A percentile compares a stretch with the other conserved stretches of the same genome.
These are phyloP conservation scores for Paraphoma chrysanthemicola DNA, from an alignment of 2,329 filamentous ascomycete genomes.

Conservation along the genomic window DNA sequence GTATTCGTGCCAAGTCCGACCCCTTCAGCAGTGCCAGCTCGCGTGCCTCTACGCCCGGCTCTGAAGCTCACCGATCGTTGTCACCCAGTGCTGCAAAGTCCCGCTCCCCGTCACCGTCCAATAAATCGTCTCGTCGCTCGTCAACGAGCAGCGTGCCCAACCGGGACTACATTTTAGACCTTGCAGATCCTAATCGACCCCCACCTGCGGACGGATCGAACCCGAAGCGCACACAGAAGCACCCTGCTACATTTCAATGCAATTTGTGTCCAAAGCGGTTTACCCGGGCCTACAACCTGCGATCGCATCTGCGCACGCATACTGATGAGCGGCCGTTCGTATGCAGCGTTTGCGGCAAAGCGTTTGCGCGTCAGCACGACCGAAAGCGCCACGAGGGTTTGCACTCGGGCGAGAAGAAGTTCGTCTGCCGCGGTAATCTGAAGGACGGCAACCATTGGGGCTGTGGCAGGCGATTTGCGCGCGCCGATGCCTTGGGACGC, in stretches of 20 bases:
- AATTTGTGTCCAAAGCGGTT: conserved; percentile 93
- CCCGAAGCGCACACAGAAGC: conserved; percentile 89
- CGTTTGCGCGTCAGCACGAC: conserved; percentile 96
- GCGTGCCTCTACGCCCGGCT: conserved; percentile 52
- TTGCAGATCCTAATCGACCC: conserved; percentile 87
- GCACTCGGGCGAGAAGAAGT: conserved; percentile 98
- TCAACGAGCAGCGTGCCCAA: conserved; percentile 61
- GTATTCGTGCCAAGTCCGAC: conserved; percentile 67
- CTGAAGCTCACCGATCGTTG: conserved; percentile 47
- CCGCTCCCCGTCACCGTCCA: conserved; percentile 57
- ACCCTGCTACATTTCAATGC: conserved; percentile 97
- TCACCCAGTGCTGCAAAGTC: conserved; percentile 54
- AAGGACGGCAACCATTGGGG: conserved; percentile 87
- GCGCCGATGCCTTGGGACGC: conserved; percentile 90
- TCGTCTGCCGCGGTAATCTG: conserved; percentile 91
- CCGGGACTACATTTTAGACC: conserved; percentile 82
- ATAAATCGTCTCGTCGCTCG: conserved; percentile 56
- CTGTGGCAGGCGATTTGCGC: conserved; percentile 89
- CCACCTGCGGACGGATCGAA: conserved; percentile 54
- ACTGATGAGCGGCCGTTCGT: conserved; percentile 98
- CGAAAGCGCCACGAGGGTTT: conserved; percentile 95
- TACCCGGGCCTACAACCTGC: conserved; percentile 93
- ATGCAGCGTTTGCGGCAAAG: conserved; percentile 95
- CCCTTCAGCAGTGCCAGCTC: conserved; percentile 60
- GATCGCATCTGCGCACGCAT: conserved; percentile 93